A percentile compares a stretch with the other conserved stretches of the same genome.
These are phyloP conservation scores for Periconia digitata DNA, from an alignment of 2,329 filamentous ascomycete genomes.

Conservation along the genomic window DNA sequence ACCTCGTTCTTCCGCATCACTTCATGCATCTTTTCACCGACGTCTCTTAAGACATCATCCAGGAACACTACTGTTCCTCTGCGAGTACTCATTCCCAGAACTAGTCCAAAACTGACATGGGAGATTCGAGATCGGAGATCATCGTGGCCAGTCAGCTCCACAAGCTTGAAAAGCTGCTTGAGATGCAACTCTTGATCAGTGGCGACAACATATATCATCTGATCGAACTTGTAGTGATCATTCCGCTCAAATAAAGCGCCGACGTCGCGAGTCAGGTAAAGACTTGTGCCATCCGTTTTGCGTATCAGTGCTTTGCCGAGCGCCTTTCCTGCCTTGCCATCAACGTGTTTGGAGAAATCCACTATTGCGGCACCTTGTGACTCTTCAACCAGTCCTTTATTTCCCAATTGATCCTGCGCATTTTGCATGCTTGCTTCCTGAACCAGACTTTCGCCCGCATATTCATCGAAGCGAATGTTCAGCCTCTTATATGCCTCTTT, in stretches of 20 bases:
- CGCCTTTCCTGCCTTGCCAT: slow-evolving; percentile 55
- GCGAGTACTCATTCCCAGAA: slow-evolving; percentile 65
- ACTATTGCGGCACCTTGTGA: slow-evolving; percentile 65
- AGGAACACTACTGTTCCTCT: slow-evolving; percentile 60
- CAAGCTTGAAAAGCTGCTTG: slow-evolving; percentile 65
- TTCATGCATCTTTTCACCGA: slow-evolving; percentile 94
- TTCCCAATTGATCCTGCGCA: slow-evolving; percentile 57
- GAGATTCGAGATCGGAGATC: slow-evolving; percentile 61
- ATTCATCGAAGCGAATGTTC: slow-evolving; percentile 63
- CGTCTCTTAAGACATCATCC: slow-evolving; percentile 55
- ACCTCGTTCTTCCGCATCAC: slow-evolving; percentile 87
- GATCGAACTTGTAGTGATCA: slow-evolving; percentile 63
- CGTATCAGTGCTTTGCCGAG: slow-evolving; percentile 68
- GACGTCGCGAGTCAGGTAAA: slow-evolving; percentile 71
- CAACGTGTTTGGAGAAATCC: slow-evolving; percentile 41
- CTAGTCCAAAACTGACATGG: slow-evolving; percentile 68
- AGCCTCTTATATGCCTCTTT: slow-evolving; percentile 60
- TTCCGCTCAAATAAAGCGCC: slow-evolving; percentile 66
- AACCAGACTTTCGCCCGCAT: slow-evolving; percentile 66
- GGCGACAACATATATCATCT: slow-evolving; percentile 69
- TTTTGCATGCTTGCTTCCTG: slow-evolving; percentile 58
- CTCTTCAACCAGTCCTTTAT: slow-evolving; percentile 59
- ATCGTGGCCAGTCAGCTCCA: slow-evolving; percentile 62
- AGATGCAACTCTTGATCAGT: slow-evolving; percentile 66
- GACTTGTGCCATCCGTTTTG: slow-evolving; percentile 66